Conservation (phyloP, 345 rosid genomes). For the Salix arbutifolia region DNA sequence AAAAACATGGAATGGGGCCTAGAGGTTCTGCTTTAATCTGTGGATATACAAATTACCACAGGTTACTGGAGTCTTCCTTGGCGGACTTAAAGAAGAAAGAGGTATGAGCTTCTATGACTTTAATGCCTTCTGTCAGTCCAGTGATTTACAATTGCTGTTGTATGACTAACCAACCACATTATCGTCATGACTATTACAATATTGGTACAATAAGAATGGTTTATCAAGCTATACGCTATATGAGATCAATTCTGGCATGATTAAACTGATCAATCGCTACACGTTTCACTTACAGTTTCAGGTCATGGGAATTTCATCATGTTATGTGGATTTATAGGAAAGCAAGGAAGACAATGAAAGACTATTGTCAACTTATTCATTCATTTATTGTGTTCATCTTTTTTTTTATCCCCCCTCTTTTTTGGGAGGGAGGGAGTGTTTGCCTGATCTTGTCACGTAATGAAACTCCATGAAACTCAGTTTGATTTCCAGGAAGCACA, state of each 20-base stretch:
- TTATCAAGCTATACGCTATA: too few species aligned
- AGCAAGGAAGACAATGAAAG: background rate
- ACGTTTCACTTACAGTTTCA: background rate
- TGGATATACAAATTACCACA: conserved; percentile 86
- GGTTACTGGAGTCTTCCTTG: conserved; percentile 72
- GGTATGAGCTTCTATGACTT: conserved; percentile 37
- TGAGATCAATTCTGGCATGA: too few species aligned
- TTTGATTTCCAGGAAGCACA: background rate
- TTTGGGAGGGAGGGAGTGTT: background rate
- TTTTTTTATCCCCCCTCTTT: too few species aligned
- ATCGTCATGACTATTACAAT: too few species aligned
- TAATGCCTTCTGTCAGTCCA: background rate
- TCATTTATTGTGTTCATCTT: background rate
- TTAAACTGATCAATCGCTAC: background rate
- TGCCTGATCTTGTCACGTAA: background rate
- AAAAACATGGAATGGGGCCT: conserved; percentile 94
- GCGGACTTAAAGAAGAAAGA: conserved; percentile 86
- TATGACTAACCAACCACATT: background rate
- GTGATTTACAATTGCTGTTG: background rate
- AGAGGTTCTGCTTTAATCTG: conserved; percentile 93
- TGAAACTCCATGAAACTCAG: background rate
- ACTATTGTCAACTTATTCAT: background rate
- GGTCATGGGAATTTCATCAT: background rate
- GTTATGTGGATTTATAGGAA: background rate
- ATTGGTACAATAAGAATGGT: background rate